A percentile compares a stretch with the other conserved stretches of the same genome.
Conservation (phyloP, 441 rosid species). For the Gossypium gossypioides region DNA sequence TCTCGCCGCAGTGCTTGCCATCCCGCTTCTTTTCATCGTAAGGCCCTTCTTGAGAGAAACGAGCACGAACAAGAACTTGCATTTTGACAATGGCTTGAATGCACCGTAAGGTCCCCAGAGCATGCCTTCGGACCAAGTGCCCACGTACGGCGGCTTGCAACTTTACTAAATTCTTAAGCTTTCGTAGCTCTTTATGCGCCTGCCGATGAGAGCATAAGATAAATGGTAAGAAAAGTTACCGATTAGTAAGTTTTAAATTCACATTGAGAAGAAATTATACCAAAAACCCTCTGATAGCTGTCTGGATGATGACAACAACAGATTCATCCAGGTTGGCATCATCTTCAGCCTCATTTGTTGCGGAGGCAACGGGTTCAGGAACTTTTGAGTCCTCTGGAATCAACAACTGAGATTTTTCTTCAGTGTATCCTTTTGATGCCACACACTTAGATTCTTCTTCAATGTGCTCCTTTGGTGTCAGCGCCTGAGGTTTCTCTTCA, state of each 20-base stretch:
- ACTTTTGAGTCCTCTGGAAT: not conserved
- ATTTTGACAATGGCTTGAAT: constrained; percentile 81
- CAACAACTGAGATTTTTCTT: constrained; percentile 1
- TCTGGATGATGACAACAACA: constrained; percentile 11
- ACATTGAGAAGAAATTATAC: not conserved
- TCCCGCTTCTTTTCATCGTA: constrained; percentile 1
- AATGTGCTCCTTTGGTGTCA: not conserved
- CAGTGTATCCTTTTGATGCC: not conserved
- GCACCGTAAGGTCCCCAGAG: constrained; percentile 72
- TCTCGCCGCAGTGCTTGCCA: not conserved
- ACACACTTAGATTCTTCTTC: not conserved
- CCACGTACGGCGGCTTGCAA: constrained; percentile 93
- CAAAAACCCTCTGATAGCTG: constrained; percentile 17
- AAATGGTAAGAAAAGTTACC: constrained; percentile 10
- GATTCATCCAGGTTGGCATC: constrained; percentile 11
- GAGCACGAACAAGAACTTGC: constrained; percentile 76
- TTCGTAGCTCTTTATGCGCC: constrained; percentile 58
- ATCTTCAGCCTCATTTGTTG: not conserved
- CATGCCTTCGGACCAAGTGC: constrained; percentile 76
- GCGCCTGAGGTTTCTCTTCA: constrained; percentile 4
- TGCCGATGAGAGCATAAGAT: constrained; percentile 21
- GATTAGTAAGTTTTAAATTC: not conserved
- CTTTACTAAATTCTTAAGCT: constrained; percentile 60
- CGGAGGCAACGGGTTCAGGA: not conserved
- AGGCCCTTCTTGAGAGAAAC: constrained; percentile 24